Evolutionary conservation across 2,329 filamentous ascomycete species (phyloP), one percentile per base, ranked within the genome.

Genomic region (Domatiomyces globalis): DNA sequence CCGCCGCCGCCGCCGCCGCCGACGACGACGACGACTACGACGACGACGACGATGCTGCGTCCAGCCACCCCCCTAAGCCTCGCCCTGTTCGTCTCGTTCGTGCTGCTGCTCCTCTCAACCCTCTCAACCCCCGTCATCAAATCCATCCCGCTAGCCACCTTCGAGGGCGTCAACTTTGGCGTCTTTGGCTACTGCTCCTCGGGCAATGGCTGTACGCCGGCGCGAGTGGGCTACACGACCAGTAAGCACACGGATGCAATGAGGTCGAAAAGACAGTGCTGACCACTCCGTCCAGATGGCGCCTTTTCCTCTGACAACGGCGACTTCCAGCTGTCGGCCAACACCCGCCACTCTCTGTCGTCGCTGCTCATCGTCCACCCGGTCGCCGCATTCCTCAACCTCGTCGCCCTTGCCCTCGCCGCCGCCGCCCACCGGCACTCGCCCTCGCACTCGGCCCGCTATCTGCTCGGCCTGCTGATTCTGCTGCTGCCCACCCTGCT

Each of bases 321-420:
- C 52, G 76, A 81, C 62, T 83, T 83, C 66, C 75, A 76, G 49
- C 71, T 83, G 5, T 77, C 79, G 22, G 85, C 89, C 55, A 77
- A 68, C 49, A 74, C 80, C 33, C 77, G 81, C 46, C 74, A 78
- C 62, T 79, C 78, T 45, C 77, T 98, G n/a, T 94, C 90, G 0
- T 78, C 84, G 44, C 88, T 96, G 57, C 78, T 98, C 51, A 84
- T 98, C 59, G 81, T 96, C 22, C 92, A 98, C 65, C 92, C 92
- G 1, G 78, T 98, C 53, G 92, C 92, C 46, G 87, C 87, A 10
- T 72, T 95, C 36, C 74, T 95, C 59, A 89, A 86, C 10, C 76
- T 98, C 49, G 74, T 94, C 63, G 90, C 90, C 74, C 80, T 94
- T 59, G 75, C 82, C 51, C 75, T 98, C 63, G 84, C 89, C 17